These are phyloP conservation scores for Canariomyces notabilis DNA, from an alignment of 2,329 filamentous ascomycete species.

Conservation along the genomic window DNA sequence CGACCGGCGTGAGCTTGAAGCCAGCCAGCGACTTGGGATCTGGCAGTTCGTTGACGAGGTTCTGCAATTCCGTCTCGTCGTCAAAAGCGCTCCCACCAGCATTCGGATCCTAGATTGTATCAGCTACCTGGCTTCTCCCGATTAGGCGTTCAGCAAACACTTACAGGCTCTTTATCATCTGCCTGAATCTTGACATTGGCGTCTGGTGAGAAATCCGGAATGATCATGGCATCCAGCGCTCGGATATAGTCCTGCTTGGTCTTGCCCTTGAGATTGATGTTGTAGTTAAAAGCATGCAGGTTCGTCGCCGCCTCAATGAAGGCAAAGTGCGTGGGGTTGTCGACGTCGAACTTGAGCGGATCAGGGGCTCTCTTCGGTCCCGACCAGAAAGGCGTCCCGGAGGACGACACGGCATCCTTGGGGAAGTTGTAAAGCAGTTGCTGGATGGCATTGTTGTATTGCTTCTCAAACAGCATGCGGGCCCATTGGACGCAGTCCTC, in stretches of 20 bases:
- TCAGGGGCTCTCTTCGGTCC: slow-evolving; percentile 95
- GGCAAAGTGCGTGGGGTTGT: slow-evolving; percentile 78
- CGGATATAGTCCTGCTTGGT: slow-evolving; percentile 68
- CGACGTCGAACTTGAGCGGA: slow-evolving; percentile 78
- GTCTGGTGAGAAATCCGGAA: slow-evolving; percentile 90
- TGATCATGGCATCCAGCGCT: slow-evolving; percentile 85
- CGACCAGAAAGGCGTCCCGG: slow-evolving; percentile 92
- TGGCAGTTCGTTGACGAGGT: slow-evolving; percentile 68
- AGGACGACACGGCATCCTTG: slow-evolving; percentile 83
- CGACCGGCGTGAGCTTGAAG: slow-evolving; percentile 85
- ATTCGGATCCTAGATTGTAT: slow-evolving; percentile 65
- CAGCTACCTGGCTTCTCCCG: slow-evolving; percentile 14
- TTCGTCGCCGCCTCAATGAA: slow-evolving; percentile 88
- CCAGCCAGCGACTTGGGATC: slow-evolving; percentile 74
- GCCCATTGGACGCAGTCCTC: slow-evolving; percentile 98
- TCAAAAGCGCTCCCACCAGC: slow-evolving; percentile 56
- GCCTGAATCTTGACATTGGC: slow-evolving; percentile 94
- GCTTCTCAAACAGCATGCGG: slow-evolving; percentile 86
- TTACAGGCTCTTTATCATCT: slow-evolving; percentile 81
- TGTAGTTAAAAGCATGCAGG: slow-evolving; percentile 96
- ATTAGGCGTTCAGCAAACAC: slow-evolving; percentile 30
- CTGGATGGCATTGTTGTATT: slow-evolving; percentile 95
- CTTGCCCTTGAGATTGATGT: slow-evolving; percentile 77
- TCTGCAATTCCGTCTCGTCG: slow-evolving; percentile 70
- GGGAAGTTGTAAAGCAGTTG: slow-evolving; percentile 97